These are phyloP conservation scores for Tillandsia fasciculata DNA, from an alignment of 176 grass and related monocot species.

Conservation along the genomic window DNA sequence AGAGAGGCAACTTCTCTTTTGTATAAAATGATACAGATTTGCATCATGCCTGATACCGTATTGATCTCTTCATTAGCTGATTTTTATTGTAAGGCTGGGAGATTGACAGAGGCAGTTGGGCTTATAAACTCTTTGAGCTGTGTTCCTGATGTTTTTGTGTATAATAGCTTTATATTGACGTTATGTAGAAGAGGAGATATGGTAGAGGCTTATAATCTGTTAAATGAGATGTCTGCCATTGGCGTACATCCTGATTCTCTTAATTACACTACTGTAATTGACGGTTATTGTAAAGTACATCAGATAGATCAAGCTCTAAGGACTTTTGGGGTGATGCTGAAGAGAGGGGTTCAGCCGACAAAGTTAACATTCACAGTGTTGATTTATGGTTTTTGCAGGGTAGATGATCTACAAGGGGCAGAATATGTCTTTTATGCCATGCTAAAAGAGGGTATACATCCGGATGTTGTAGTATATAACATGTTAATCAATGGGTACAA, in stretches of 20 bases:
- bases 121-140: slow-evolving; percentile 8
- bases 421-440: not conserved
- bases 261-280: slow-evolving; percentile 16
- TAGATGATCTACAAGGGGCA: slow-evolving; percentile 12
- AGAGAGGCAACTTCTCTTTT: slow-evolving; percentile 15
- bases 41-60: slow-evolving; percentile 14
- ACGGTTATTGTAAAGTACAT: slow-evolving; percentile 14
- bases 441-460: slow-evolving; percentile 15
- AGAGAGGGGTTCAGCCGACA: slow-evolving; percentile 16
- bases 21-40: slow-evolving; percentile 15
- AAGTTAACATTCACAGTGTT: slow-evolving; percentile 13
- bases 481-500: slow-evolving; percentile 18
- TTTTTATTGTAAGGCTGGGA: slow-evolving; percentile 22
- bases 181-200: slow-evolving; percentile 14
- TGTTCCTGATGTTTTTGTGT: slow-evolving; percentile 13
- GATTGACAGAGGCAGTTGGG: slow-evolving; percentile 4
- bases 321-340: slow-evolving; percentile 18
- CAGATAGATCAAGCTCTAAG: slow-evolving; percentile 8
- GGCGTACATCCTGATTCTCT: slow-evolving; percentile 19
- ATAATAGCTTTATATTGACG: slow-evolving; percentile 23
- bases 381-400: slow-evolving; percentile 11
- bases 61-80: slow-evolving; percentile 9
- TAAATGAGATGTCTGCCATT: slow-evolving; percentile 15
- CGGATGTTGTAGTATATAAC: slow-evolving; percentile 18
- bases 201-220: slow-evolving; percentile 6